Percentiles rank a stretch among this genome's conserved stretches.
Evolutionary conservation across 2,329 filamentous ascomycete species (phyloP).

Genomic region (Neopestalotiopsis clavispora): DNA sequence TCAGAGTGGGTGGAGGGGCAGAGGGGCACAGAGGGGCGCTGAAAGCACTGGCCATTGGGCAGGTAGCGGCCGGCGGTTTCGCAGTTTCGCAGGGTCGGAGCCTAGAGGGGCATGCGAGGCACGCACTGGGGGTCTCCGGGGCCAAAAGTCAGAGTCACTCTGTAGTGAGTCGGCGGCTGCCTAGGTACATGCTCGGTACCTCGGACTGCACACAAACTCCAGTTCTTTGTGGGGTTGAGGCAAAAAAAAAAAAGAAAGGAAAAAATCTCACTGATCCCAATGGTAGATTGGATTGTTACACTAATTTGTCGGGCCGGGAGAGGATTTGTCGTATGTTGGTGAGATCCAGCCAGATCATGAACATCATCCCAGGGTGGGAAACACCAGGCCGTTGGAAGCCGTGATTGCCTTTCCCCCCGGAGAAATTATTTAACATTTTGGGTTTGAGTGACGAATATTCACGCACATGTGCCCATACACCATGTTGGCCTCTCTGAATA

Average conservation of each 20-base stretch:
- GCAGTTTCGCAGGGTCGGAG: neutral
- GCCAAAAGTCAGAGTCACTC: neutral
- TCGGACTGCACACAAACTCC: neutral
- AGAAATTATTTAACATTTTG: neutral
- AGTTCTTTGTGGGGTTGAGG: neutral
- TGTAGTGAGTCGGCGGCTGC: neutral
- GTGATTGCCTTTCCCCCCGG: neutral
- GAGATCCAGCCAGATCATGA: neutral
- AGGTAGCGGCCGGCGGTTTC: neutral
- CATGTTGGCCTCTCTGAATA: too few species aligned
- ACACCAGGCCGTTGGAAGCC: neutral
- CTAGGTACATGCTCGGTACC: constrained; percentile 1
- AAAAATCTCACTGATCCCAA: neutral
- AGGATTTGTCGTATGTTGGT: neutral
- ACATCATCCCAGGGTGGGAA: neutral
- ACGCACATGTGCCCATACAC: neutral
- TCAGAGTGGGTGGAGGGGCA: neutral
- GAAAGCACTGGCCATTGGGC: neutral
- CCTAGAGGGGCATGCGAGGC: too few species aligned
- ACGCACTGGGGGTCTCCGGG: neutral
- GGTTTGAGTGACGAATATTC: neutral
- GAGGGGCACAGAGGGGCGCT: neutral
- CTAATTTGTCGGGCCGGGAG: neutral
- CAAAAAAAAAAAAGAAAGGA: neutral
- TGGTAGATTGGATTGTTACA: neutral